Percentiles rank a stretch among this genome's conserved stretches.
phyloP scores from a whole-genome alignment of 768 basidiomycete species.

The Mycena kentingensis region DNA sequence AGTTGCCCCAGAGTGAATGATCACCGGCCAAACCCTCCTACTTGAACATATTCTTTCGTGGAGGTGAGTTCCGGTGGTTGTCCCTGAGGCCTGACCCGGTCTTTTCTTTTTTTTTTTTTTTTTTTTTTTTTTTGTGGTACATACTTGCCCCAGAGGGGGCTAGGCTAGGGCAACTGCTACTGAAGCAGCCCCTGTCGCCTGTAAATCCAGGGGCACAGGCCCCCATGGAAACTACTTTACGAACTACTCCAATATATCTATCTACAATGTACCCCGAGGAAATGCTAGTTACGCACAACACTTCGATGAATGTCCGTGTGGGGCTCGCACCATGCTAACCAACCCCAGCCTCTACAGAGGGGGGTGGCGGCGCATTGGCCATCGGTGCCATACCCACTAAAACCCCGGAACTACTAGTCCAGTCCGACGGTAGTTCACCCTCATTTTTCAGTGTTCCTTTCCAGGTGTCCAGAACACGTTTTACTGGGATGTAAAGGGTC shows the following conservation, averaged over 20 bases:
- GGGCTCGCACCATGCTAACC: neutral
- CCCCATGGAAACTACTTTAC: neutral
- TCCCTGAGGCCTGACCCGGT: no score
- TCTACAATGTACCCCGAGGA: neutral
- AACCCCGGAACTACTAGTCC: constrained; percentile 14
- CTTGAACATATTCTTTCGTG: no score
- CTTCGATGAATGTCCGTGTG: neutral
- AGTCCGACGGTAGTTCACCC: constrained; percentile 4
- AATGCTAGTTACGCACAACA: neutral
- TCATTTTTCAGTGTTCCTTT: constrained; percentile 1
- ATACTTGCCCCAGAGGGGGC: neutral
- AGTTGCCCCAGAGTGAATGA: no score
- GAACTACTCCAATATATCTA: neutral
- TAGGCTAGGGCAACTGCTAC: neutral
- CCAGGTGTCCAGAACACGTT: constrained; percentile 14
- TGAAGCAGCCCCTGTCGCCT: neutral
- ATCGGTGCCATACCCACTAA: constrained; percentile 20
- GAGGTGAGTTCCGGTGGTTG: no score
- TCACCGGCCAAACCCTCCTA: no score
- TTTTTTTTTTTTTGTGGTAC: no score
- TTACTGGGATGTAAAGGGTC: neutral
- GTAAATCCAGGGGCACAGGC: neutral
- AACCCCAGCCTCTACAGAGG: neutral
- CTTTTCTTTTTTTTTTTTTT: no score
- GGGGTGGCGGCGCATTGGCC: neutral